Percentiles rank a stretch among this genome's conserved stretches.
Conservation (phyloP, 176 grass and related monocot species). For the Bothriochloa decipiens region DNA sequence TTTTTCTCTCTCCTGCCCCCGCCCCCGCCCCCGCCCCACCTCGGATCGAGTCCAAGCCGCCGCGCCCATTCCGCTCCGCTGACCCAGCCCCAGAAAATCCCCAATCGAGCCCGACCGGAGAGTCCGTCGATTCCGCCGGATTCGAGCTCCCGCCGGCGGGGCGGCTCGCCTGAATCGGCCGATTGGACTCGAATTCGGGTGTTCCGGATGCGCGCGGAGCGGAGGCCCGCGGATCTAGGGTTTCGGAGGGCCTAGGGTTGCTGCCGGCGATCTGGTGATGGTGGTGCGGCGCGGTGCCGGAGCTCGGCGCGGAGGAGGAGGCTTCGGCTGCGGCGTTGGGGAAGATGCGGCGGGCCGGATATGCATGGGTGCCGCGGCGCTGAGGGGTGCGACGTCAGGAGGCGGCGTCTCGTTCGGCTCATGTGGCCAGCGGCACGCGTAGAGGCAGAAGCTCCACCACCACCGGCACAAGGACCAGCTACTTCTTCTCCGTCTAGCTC, state of each 20-base stretch:
- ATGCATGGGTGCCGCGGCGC: constrained; percentile 78
- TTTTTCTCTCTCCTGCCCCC: not conserved
- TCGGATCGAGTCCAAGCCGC: constrained; percentile 17
- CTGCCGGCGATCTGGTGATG: constrained; percentile 52
- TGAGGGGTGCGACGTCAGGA: constrained; percentile 49
- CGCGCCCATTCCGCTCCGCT: not conserved
- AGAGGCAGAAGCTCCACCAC: constrained; percentile 62
- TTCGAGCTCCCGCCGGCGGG: constrained; percentile 33
- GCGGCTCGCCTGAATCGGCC: not conserved
- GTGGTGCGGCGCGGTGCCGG: constrained; percentile 48
- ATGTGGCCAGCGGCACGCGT: constrained; percentile 73
- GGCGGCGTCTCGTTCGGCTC: constrained; percentile 63
- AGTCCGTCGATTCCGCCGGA: constrained; percentile 40
- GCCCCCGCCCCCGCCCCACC: not conserved
- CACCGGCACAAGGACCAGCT: constrained; percentile 44
- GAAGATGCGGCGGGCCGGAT: constrained; percentile 71
- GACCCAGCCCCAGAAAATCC: constrained; percentile 8
- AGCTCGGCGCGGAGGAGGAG: constrained; percentile 45
- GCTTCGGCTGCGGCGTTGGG: constrained; percentile 44
- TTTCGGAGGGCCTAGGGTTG: constrained; percentile 53
- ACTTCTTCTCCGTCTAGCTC: constrained; percentile 4
- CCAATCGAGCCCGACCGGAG: constrained; percentile 3
- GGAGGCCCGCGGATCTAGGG: constrained; percentile 58
- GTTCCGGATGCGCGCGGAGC: constrained; percentile 11
- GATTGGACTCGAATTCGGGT: constrained; percentile 34